These are phyloP conservation scores for Apiospora aurea DNA, from an alignment of 2,329 filamentous ascomycete species.

Conservation along the genomic window DNA sequence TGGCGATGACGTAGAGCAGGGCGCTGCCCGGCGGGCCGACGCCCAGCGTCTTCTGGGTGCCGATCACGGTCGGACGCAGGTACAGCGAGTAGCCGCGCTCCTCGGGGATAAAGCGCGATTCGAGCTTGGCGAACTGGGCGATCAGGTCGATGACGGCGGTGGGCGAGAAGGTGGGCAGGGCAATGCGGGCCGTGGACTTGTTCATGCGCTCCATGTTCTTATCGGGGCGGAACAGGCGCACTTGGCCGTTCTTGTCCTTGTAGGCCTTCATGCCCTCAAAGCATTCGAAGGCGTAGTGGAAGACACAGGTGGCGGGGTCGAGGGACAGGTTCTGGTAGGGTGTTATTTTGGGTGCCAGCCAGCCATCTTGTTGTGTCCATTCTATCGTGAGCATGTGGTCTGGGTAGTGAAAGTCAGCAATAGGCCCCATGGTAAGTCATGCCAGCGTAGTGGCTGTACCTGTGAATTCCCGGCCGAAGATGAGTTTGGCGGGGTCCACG, in stretches of 20 bases:
- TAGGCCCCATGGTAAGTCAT: background rate
- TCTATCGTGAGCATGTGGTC: conserved; percentile 98
- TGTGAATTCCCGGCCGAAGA: conserved; percentile 92
- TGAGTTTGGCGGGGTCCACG: conserved; percentile 77
- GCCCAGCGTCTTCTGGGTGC: conserved; percentile 92
- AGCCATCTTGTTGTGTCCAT: conserved; percentile 87
- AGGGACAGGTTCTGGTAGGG: conserved; percentile 98
- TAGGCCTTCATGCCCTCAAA: conserved; percentile 99
- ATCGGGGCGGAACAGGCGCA: conserved; percentile 91
- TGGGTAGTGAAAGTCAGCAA: conserved; percentile 44
- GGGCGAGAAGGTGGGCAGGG: conserved; percentile 84
- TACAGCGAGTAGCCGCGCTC: conserved; percentile 92
- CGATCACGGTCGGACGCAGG: conserved; percentile 95
- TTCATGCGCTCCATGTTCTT: conserved; percentile 97
- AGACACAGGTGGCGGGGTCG: conserved; percentile 94
- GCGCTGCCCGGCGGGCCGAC: conserved; percentile 92
- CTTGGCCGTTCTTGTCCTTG: conserved; percentile 79
- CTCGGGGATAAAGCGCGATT: conserved; percentile 88
- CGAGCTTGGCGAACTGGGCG: conserved; percentile 78
- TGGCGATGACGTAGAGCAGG: conserved; percentile 93
- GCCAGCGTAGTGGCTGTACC: conserved; percentile 56
- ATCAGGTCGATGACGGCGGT: conserved; percentile 82
- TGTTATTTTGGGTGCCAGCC: conserved; percentile 81
- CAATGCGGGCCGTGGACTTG: conserved; percentile 89
- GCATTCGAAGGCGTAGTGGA: conserved; percentile 98